A percentile compares a stretch with the other conserved stretches of the same genome.
Conservation (phyloP, 2,329 filamentous ascomycete genomes). For the Aspergillus novoparasiticus region DNA sequence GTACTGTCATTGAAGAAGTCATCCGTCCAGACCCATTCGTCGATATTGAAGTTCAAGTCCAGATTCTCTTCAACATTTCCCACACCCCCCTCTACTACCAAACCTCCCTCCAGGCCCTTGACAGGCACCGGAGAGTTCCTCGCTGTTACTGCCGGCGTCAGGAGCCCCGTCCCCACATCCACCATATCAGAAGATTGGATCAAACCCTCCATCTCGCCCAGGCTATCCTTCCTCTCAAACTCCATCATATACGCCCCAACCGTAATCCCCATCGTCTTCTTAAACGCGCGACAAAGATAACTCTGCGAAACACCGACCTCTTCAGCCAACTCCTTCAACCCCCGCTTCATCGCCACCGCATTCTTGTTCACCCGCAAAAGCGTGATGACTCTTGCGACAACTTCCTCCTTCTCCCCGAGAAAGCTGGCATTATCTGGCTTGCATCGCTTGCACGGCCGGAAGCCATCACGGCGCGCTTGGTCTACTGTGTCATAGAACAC, state of each 20-base stretch:
- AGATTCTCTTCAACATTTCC: no score
- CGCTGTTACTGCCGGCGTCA: no score
- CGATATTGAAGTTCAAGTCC: no score
- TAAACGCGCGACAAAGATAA: conserved; percentile 63
- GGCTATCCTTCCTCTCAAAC: conserved; percentile 1
- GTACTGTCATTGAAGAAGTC: no score
- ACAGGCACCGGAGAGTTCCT: no score
- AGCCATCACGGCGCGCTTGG: conserved; percentile 54
- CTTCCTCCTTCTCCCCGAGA: conserved; percentile 5
- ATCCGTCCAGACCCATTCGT: no score
- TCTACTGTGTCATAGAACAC: conserved; percentile 53
- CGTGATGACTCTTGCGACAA: conserved; percentile 4
- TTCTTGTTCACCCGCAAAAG: neutral
- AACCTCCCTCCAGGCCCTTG: no score
- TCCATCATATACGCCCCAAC: conserved; percentile 38
- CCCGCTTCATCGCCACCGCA: conserved; percentile 26
- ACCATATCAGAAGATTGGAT: no score
- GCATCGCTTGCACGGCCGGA: conserved; percentile 62
- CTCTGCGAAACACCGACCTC: conserved; percentile 58
- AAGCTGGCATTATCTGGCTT: conserved; percentile 42
- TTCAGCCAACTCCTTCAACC: conserved; percentile 52
- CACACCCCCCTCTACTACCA: no score
- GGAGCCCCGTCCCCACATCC: no score
- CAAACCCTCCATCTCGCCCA: no score
- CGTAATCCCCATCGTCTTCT: conserved; percentile 56